phyloP scores from a whole-genome alignment of 1,284 basidiomycete genomes.

The Gomphus bonarii region DNA sequence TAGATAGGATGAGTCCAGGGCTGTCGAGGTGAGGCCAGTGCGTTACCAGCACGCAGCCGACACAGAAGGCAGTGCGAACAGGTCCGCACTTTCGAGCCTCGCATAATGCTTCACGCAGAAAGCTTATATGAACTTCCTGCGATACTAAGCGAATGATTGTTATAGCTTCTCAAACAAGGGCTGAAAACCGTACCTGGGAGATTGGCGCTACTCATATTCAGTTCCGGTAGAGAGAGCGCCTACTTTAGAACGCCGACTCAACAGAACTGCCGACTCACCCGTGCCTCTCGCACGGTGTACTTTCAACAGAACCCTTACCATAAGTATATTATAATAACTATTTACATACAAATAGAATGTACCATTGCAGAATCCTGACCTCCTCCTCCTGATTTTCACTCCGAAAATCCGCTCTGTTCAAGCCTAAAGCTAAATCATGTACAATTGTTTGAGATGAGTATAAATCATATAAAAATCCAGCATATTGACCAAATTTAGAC shows the following conservation, averaged over 20 bases:
- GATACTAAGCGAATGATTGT: background rate
- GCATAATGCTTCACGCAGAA: conserved; percentile 55
- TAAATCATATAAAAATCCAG: background rate
- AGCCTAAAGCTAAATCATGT: background rate
- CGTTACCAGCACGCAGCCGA: conserved; percentile 78
- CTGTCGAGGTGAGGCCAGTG: conserved; percentile 29
- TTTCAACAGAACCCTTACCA: too few species aligned
- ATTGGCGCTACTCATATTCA: background rate
- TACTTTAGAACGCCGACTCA: background rate
- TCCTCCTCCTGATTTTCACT: background rate
- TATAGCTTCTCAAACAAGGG: background rate
- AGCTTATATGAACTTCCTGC: conserved; percentile 26
- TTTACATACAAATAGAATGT: too few species aligned
- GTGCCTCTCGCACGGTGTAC: too few species aligned
- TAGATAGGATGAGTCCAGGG: conserved; percentile 49
- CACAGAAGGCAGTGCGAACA: conserved; percentile 82
- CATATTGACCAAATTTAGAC: background rate
- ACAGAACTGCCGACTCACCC: too few species aligned
- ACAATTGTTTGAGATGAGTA: background rate
- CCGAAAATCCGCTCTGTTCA: background rate
- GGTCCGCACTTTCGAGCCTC: conserved; percentile 70
- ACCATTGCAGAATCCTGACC: too few species aligned
- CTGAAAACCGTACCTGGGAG: background rate
- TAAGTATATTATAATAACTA: too few species aligned
- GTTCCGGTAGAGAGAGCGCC: too few species aligned